Evolutionary conservation across 2,329 filamentous ascomycete genomes (phyloP), one percentile per base, ranked within the genome.

Genomic region (Talaromyces verruculosus): DNA sequence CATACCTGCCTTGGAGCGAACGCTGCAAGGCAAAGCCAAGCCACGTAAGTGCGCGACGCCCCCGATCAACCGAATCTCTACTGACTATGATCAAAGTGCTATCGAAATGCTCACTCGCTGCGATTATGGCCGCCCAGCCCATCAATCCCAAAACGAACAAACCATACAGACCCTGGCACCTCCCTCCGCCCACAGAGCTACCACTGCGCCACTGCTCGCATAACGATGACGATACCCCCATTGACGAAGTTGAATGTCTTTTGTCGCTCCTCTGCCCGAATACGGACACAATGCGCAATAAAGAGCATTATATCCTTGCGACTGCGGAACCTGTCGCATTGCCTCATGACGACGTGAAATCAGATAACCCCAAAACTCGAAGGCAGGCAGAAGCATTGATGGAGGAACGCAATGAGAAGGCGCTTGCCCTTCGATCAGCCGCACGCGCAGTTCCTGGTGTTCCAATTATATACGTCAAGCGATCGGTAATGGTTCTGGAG

Each of bases 1-100:
- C n/a, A 82, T 91, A 60, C 85, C 86, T 43, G 87, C 89, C 25
- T 82, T 97, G 35, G 87, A 93, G 75, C 86, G 91, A 66, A 95
- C 92, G n/a, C 83, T 97, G 3, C 92, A 96, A 74, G 93, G 92
- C 68, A 87, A 92, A 76, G 88, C 93, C 71, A 96, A 95, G 80
- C 90, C 91, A 59, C 89, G 88, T 91, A 82, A 65, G 87, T 82
- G 10, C 17, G 39, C 39, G 19, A 47, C 39, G 19, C 1, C 15
- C 25, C 22, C 15, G 4, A 47, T 10, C 49, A 43, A n/a, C 49
- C 7, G 13, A 13, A 25, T 30, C 17, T 30, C 6, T 5, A 37
- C 13, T 61, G 43, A 30, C 59, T 43, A 57, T 37, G 11, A 28
- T 66, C 19, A 53, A 70, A 61, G 91, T 97, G 7, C 88, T 98